Conservation (phyloP, 2,329 filamentous ascomycete genomes). For the Aspergillus glaucus region DNA sequence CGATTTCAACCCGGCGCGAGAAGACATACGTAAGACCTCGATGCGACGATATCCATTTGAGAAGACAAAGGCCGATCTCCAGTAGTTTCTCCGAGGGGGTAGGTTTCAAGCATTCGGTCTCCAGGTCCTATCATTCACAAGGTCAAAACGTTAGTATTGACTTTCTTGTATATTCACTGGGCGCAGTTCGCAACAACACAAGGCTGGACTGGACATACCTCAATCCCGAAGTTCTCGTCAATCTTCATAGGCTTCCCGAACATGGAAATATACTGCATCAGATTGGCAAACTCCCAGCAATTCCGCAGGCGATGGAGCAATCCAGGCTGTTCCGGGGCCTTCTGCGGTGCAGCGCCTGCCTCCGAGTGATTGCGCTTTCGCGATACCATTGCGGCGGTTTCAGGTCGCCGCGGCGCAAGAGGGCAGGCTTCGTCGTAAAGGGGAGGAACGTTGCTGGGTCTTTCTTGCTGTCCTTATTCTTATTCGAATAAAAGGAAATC, state of each 20-base stretch:
- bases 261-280: constrained; percentile 87
- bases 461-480: neutral
- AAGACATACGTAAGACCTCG: constrained; percentile 75
- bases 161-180: neutral
- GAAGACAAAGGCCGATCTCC: constrained; percentile 75
- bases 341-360: constrained; percentile 46
- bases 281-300: constrained; percentile 91
- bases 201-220: constrained; percentile 53
- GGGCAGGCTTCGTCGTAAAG: neutral
- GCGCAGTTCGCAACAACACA: neutral
- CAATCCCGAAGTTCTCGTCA: constrained; percentile 79
- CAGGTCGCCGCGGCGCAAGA: constrained; percentile 20
- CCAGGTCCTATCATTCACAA: constrained; percentile 62
- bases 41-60: constrained; percentile 92
- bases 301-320: constrained; percentile 67
- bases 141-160: neutral
- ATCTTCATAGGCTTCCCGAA: constrained; percentile 89
- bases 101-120: constrained; percentile 78
- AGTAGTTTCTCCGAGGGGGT: constrained; percentile 64
- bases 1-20: constrained; percentile 3
- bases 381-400: constrained; percentile 44
- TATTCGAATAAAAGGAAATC: neutral
- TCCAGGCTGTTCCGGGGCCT: constrained; percentile 29
- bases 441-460: neutral
- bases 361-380: constrained; percentile 53